Base-by-base conservation (phyloP, 306 rosid species). In the Quercus aquifolioides region DNA sequence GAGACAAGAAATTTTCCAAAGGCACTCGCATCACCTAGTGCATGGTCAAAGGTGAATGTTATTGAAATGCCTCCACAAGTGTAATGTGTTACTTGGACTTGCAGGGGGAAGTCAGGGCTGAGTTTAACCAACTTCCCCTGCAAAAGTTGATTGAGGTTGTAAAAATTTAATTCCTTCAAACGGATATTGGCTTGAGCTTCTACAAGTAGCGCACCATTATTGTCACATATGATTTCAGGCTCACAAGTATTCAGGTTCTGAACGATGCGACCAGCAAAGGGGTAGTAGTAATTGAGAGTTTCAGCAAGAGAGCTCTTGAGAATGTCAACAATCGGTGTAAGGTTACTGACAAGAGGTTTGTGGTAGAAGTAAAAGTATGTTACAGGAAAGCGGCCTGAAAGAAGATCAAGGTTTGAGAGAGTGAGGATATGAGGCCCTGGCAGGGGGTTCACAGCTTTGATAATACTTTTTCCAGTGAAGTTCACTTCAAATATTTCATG, bases 341-440 rank as follows among this genome's bases (percentile, higher is more conserved):
- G 64, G 80, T 71, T 69, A 46, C 70, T 35, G 49, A 31, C 60
- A 59, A 33, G 72, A 62, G 91, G 85, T 49, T 58, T 87, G 30
- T 38, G 38, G 80, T 87, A 94, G 89, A 94, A 92, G 79, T 94
- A 92, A 58, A 94, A 80, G 81, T 94, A 94, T 6, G 97, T 88
- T 31, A 94, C 85, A 2, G 97, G 98, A 82, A 91, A 94, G 62
- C 97, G 97, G 60, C 97, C 97, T 5, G 94, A 94, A 82, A 92
- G 98, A 9, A 92, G 84, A 79, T 92, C 97, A 78, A 94, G 93
- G 76, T 92, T 93, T 60, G 98, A 90, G 54, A 93, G 97, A 30
- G 80, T 69, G 73, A 88, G 73, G 71, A 88, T 69, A 55, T 67
- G 74, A 26, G 87, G 84, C 43, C 81, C 82, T 35, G 80, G 72